Base-by-base conservation (phyloP, 305 asterid species). In the Solanum chacoense region DNA sequence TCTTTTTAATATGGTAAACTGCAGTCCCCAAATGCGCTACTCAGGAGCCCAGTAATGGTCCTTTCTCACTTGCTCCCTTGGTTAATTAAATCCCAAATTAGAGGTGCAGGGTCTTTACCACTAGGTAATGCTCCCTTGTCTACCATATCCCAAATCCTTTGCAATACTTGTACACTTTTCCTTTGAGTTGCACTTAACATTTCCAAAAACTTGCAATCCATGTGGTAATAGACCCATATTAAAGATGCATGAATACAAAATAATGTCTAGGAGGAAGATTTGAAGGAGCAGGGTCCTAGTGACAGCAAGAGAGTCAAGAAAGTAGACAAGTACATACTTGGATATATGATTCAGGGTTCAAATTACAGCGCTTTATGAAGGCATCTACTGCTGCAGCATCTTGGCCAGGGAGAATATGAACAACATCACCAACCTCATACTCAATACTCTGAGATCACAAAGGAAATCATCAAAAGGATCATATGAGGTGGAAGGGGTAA, bases 371-470 rank as follows among this genome's bases (percentile, higher is more conserved):
- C 89, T 88, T 89, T 69, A 96, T 94, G 89, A 97, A 97, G 69
- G 98, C 95, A 91, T 97, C 96, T 76, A 97, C 95, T 9, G 95
- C 94, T 63, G 92, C 94, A 90, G 95, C 91, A 93, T 91, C 92
- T 93, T 97, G 99, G 85, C 96, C 90, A 16, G 99, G 99, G 88
- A 97, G 99, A 91, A 96, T 93, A 91, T 95, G 98, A 85, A 96
- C 93, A 90, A 94, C 95, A 92, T 95, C 99, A 90, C 99, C 98
- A 90, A 95, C 97, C 71, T 97, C 98, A 90, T 97, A 96, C 86
- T 93, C 91, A 77, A 96, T 91, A 84, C 93, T 89, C 99, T 96
- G 94, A 91, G 88, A 83, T 86, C 80, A 69, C 32, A 85, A 91
- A 84, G 69, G 71, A 80, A 85, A 88, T 37, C 74, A 37, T 65